Conservation (phyloP, 257 asterid species). For the Datura wrightii region DNA sequence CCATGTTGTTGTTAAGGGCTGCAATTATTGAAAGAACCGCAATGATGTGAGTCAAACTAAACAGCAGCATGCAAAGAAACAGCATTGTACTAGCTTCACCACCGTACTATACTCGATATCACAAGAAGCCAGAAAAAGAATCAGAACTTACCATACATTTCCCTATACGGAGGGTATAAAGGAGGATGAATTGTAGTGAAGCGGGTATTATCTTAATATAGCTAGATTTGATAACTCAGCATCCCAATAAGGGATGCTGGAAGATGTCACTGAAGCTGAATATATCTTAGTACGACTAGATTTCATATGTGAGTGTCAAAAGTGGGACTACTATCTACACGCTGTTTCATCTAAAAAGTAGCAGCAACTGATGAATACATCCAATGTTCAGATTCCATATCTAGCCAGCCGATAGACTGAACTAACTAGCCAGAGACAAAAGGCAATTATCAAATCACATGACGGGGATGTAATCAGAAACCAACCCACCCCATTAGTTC, state of each 20-base stretch:
- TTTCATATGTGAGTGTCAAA: not conserved
- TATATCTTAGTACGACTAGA: not conserved
- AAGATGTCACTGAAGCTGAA: not conserved
- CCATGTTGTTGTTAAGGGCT: constrained; percentile 36
- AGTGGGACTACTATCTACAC: not conserved
- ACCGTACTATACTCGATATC: not conserved
- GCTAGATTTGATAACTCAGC: not conserved
- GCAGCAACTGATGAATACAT: not conserved
- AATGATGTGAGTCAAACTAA: constrained; percentile 19
- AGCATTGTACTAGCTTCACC: not conserved
- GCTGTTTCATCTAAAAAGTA: constrained; percentile 20
- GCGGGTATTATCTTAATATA: not conserved
- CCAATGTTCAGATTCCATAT: constrained; percentile 8
- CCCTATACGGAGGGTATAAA: not conserved
- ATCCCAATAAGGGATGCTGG: not conserved
- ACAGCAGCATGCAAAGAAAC: constrained; percentile 11
- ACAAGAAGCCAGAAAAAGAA: constrained; percentile 16
- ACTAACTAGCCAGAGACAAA: not conserved
- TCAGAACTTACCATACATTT: not conserved
- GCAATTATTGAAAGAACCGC: not conserved
- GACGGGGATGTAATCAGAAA: not conserved
- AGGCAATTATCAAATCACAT: constrained; percentile 21
- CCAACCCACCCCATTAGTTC: not conserved
- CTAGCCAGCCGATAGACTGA: constrained; percentile 2
- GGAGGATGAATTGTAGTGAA: not conserved